These are phyloP conservation scores for Leptomonas pyrrhocoris DNA, from an alignment of 208 protist species.

Conservation along the genomic window DNA sequence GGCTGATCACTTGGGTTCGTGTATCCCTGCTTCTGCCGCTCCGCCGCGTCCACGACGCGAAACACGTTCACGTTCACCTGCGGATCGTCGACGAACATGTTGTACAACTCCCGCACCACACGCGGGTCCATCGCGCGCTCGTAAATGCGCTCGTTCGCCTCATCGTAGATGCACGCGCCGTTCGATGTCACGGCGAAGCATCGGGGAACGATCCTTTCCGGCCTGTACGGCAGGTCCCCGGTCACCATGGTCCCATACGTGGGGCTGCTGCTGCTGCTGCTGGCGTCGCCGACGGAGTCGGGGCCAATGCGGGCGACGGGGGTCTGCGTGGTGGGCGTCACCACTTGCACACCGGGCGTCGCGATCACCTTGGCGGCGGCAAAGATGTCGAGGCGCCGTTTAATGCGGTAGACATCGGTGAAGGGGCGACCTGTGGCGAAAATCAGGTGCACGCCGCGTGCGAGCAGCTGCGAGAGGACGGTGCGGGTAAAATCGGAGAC, in stretches of 20 bases:
- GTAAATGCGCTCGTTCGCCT: conserved; percentile 50
- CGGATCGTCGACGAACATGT: conserved; percentile 47
- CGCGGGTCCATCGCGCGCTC: conserved; percentile 41
- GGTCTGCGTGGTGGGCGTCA: conserved; percentile 27
- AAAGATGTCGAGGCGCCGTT: conserved; percentile 64
- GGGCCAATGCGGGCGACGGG: neutral
- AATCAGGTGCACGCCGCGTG: conserved; percentile 75
- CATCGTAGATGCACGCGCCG: conserved; percentile 68
- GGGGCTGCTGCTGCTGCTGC: neutral
- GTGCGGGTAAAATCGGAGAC: conserved; percentile 49
- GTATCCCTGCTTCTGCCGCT: conserved; percentile 40
- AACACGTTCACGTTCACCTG: conserved; percentile 72
- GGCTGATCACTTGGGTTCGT: conserved; percentile 51
- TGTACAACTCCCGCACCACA: conserved; percentile 44
- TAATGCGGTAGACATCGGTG: conserved; percentile 64
- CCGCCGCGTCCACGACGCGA: conserved; percentile 36
- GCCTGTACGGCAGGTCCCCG: neutral
- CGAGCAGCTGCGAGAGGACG: conserved; percentile 57
- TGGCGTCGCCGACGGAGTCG: conserved; percentile 12
- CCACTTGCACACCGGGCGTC: conserved; percentile 48
- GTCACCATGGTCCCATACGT: neutral
- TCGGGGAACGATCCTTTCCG: conserved; percentile 44
- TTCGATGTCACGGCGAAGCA: conserved; percentile 76
- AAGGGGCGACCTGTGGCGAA: conserved; percentile 78
- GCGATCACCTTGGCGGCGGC: conserved; percentile 38